A percentile compares a stretch with the other conserved stretches of the same genome.
phyloP scores from a whole-genome alignment of 495 filamentous ascomycete species.

The Penicillium taxi region DNA sequence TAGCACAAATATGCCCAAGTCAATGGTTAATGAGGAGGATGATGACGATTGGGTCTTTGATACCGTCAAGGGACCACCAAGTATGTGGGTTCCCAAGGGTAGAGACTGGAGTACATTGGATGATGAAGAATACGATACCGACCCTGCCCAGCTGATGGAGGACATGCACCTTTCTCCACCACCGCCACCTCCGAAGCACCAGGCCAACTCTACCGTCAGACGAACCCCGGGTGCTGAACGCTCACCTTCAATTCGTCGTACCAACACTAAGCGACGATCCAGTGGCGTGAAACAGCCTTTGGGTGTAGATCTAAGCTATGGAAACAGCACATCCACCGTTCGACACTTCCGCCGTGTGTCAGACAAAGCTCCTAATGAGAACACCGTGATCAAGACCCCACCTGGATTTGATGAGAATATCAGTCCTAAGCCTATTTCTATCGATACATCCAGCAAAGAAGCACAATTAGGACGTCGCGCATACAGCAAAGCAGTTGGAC shows the following conservation, averaged over 20 bases:
- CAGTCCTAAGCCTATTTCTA: conserved; percentile 27
- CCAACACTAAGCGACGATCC: conserved; percentile 41
- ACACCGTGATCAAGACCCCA: conserved; percentile 22
- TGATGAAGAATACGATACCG: conserved; percentile 24
- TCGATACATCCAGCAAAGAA: conserved; percentile 57
- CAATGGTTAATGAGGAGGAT: conserved; percentile 40
- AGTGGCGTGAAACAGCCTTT: conserved; percentile 66
- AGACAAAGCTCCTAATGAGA: conserved; percentile 45
- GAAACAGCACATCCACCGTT: conserved; percentile 81
- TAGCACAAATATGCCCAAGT: conserved; percentile 50
- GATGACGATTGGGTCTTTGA: conserved; percentile 97
- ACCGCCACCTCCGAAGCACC: conserved; percentile 30
- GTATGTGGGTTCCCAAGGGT: conserved; percentile 36
- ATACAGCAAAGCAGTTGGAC: conserved; percentile 70
- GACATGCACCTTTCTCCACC: conserved; percentile 34
- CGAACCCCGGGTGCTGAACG: conserved; percentile 45
- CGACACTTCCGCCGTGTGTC: conserved; percentile 86
- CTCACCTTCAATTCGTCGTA: conserved; percentile 37
- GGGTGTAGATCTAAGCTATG: conserved; percentile 77
- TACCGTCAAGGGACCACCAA: conserved; percentile 66
- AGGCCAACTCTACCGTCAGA: conserved; percentile 40
- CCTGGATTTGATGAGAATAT: conserved; percentile 40
- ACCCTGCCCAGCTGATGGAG: conserved; percentile 34
- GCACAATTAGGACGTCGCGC: conserved; percentile 68
- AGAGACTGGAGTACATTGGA: conserved; percentile 29